Base-by-base conservation (phyloP, 805 yeast genomes). In the Ogataea kodamae region DNA sequence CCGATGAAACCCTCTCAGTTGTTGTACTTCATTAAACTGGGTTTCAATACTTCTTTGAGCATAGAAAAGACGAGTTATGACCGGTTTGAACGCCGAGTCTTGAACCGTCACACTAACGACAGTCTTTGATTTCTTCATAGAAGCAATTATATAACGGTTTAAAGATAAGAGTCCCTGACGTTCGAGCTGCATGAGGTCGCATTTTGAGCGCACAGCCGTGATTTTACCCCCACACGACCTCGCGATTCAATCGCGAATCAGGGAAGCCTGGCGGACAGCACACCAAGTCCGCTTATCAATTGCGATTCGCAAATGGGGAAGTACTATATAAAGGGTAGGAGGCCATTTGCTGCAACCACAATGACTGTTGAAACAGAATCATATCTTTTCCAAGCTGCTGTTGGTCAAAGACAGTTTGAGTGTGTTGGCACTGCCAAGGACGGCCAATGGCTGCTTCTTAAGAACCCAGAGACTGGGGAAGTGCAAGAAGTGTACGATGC, bases 351-450 rank as follows among this genome's bases (percentile, higher is more conserved):
- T n/a, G n/a, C n/a, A n/a, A 22, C 12, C 18, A 25, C 5, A 8
- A 32, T 43, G 48, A 43, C 48, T 13, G 40, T 40, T 20, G 45
- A 40, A 21, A 19, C 25, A 13, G 28, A 33, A 11, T 60, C 70
- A 9, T 48, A 60, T 39, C 57, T 66, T 19, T 69, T 70, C 55
- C 74, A 68, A 51, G 64, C 60, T 21, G 52, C 58, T 30, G 55
- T 70, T 18, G 49, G 55, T 31, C 50, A 62, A 36, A 54, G 49
- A 24, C 56, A 59, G 22, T 65, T 67, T 2, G 58, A 42, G 11
- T 42, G 46, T 53, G 39, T 66, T 60, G 33, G 59, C 59, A 30
- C 55, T 45, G 22, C 76, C 72, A 31, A 49, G 60, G 30, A 42
- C 28, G 76, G 76, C 18, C 46, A 54, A 24, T 53, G 52, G 44